phyloP scores from a whole-genome alignment of 1,139 yeast species.

The Protomyces arabidopsidicola region DNA sequence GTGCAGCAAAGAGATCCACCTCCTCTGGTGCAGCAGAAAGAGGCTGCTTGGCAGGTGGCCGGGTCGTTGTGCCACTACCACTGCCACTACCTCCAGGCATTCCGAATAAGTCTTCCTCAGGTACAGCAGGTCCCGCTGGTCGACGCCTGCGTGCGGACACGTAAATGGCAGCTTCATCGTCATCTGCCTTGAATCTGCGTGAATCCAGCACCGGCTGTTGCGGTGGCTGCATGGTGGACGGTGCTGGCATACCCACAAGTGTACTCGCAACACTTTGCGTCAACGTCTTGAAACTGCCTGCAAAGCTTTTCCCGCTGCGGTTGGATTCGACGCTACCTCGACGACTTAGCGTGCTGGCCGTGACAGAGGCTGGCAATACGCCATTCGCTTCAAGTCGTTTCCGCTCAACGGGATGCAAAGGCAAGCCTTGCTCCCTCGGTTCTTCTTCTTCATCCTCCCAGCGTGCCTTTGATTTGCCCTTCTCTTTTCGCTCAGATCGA shows the following conservation, averaged over 20 bases:
- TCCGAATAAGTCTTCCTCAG: background rate
- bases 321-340: conserved; percentile 16
- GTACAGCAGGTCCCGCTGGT: background rate
- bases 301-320: conserved; percentile 11
- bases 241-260: background rate
- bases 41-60: background rate
- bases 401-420: conserved; percentile 24
- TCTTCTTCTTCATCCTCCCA: conserved; percentile 10
- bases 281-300: conserved; percentile 7
- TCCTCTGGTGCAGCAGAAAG: background rate
- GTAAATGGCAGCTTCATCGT: conserved; percentile 9
- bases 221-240: background rate
- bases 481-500: conserved; percentile 15
- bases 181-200: conserved; percentile 15
- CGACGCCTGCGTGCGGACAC: conserved; percentile 12
- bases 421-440: conserved; percentile 15
- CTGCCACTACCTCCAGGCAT: background rate
- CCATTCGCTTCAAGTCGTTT: conserved; percentile 17
- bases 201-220: background rate
- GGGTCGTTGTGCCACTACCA: background rate
- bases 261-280: conserved; percentile 5
- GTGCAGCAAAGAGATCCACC: background rate
- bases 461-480: conserved; percentile 17
- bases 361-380: conserved; percentile 1
- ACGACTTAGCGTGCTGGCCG: background rate